Base-by-base conservation (phyloP, 2,329 filamentous ascomycete genomes). In the Ophidiomyces ophidiicola region DNA sequence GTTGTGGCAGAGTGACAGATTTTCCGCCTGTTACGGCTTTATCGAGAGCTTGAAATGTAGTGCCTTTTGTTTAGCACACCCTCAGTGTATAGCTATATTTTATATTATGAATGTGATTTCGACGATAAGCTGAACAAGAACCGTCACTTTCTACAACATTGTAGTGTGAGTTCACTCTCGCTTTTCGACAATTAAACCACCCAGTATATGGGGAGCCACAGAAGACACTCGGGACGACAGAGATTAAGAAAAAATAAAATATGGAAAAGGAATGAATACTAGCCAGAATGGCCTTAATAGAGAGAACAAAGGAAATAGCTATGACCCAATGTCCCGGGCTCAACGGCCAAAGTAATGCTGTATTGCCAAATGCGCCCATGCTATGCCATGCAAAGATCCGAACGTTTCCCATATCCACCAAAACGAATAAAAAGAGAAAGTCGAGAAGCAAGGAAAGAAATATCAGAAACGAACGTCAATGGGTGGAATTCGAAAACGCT, bases 301-400 rank as follows among this genome's bases (percentile, higher is more conserved):
- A 38, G 24, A 31, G 5, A 17, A 31, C 15, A 24, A 5, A 17
- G 18, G 12, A 4, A 6, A 32, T 6, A 21, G 8, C 3, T 20
- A 37, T 14, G 25, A 21, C 17, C 25, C 15, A 21, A 37, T 30
- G 17, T 18, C 11, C 20, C 32, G 5, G 14, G 18, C 29, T 30
- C 17, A 33, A 6, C 18, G 19, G 18, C 15, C 32, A 17, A 32
- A 5, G 12, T 31, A 8, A 18, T 38, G n/a, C 26, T 21, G 3
- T 32, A n/a, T n/a, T 31, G n/a, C 39, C 46, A 45, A 48, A 46
- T 45, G 43, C 53, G 50, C 51, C 50, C 32, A 38, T 48, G 43
- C 35, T 44, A 54, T 54, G 50, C 51, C 44, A 52, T 24, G 25
- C 28, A 30, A 43, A 39, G 23, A 20, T 23, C 14, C 7, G 30